These are phyloP conservation scores for Aspergillus tamarii DNA, from an alignment of 2,329 filamentous ascomycete genomes.

Conservation along the genomic window DNA sequence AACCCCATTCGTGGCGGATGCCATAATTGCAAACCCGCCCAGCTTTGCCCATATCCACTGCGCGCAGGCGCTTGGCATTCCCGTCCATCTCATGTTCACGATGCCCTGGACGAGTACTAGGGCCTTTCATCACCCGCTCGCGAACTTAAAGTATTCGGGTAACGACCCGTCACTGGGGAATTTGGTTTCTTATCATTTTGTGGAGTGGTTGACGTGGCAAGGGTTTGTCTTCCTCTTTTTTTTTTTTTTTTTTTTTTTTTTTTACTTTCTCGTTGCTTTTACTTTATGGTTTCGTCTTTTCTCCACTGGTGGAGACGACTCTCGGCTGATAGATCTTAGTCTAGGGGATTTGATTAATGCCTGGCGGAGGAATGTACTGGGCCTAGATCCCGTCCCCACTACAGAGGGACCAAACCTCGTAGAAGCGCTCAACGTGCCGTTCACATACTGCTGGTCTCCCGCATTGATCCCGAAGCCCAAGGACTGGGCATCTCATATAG, in stretches of 20 bases:
- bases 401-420: conserved; percentile 41
- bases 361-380: conserved; percentile 41
- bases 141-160: conserved; percentile 45
- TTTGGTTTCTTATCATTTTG: conserved; percentile 51
- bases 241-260: too few relatives aligned
- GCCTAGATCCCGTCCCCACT: conserved; percentile 42
- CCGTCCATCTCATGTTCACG: conserved; percentile 56
- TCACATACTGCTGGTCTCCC: conserved; percentile 52
- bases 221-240: conserved; percentile 33
- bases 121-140: conserved; percentile 53
- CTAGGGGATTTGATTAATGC: conserved; percentile 52
- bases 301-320: not conserved
- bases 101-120: conserved; percentile 54
- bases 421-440: conserved; percentile 41
- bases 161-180: conserved; percentile 40
- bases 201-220: conserved; percentile 55
- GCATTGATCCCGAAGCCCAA: conserved; percentile 42
- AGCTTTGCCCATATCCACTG: conserved; percentile 57
- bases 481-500: conserved; percentile 44
- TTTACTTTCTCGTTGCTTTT: not conserved
- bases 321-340: conserved; percentile 20
- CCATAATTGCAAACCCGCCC: conserved; percentile 58
- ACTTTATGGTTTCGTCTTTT: not conserved
- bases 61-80: conserved; percentile 53
- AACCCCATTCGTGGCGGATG: conserved; percentile 56